Conservation (phyloP, 2,329 filamentous ascomycete genomes). For the Diplodia corticola region DNA sequence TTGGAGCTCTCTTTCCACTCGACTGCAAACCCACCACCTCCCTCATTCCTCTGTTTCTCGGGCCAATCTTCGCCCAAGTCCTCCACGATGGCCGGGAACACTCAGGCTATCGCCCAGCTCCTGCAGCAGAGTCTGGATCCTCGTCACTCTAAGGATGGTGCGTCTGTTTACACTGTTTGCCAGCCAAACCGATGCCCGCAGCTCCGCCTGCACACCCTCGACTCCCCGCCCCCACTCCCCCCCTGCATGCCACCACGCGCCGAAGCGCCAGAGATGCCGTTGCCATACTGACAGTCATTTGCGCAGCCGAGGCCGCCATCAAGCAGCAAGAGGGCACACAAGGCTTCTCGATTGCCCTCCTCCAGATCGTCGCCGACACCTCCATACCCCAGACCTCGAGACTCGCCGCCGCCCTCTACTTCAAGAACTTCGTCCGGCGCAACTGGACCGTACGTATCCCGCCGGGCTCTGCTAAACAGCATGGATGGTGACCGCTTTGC, state of each 20-base stretch:
- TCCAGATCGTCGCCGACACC: slow-evolving; percentile 84
- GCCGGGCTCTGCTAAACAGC: not conserved
- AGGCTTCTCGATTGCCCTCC: slow-evolving; percentile 79
- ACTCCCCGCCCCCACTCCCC: not conserved
- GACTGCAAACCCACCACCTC: not conserved
- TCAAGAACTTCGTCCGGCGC: slow-evolving; percentile 96
- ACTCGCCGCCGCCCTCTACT: slow-evolving; percentile 85
- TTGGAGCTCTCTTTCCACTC: slow-evolving; percentile 19
- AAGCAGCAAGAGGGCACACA: slow-evolving; percentile 78
- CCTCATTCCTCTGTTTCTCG: not conserved
- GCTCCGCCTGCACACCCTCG: not conserved
- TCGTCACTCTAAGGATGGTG: slow-evolving; percentile 85
- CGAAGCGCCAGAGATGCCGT: not conserved
- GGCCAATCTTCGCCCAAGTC: slow-evolving; percentile 12
- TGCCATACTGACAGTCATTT: slow-evolving; percentile 29
- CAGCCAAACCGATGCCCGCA: not conserved
- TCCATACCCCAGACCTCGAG: slow-evolving; percentile 74
- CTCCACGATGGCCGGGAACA: slow-evolving; percentile 58
- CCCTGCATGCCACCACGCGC: not conserved
- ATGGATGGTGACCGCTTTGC: slow-evolving; percentile 23
- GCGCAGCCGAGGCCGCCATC: slow-evolving; percentile 75
- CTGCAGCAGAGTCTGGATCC: slow-evolving; percentile 90
- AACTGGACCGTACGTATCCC: slow-evolving; percentile 73
- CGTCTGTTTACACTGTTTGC: slow-evolving; percentile 35
- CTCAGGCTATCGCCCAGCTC: slow-evolving; percentile 71